Base-by-base conservation (phyloP, 495 filamentous ascomycete species). In the Pseudevernia furfuracea region DNA sequence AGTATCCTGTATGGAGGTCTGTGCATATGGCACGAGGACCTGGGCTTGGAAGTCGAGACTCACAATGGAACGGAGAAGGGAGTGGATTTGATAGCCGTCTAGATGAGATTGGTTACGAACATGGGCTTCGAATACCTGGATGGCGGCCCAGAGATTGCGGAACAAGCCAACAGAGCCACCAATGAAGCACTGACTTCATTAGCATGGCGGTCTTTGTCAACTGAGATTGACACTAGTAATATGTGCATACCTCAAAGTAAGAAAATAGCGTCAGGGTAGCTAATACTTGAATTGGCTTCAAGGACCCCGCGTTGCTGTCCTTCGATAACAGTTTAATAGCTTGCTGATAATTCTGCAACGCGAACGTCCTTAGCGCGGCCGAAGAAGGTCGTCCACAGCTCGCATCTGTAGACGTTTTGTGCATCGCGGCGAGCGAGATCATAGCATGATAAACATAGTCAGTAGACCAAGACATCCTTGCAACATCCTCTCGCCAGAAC, bases 121-220 rank as follows among this genome's bases (percentile, higher is more conserved):
- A 21, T 53, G 49, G 12, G 49, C 49, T 53, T 53, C 49, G 15
- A 53, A 53, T 53, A 53, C 49, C 19, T 53, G 49, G 25, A 53
- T 53, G 28, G 49, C 49, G 28, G 49, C 49, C 49, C 49, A 53
- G 0, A 53, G 49, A 10, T 53, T 53, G 9, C 49, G 49, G 28
- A 53, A 53, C 25, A 53, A 53, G 49, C 49, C 49, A 28, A 53
- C 49, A 21, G 49, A 53, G 25, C 49, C 49, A 4, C 49, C 49
- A 32, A 53, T 53, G 49, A 32, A 53, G 25, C 49, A 53, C 49
- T 53, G 25, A 8, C 1, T 15, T 4, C 5, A 19, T 53, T 53
- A 53, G 49, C 25, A 12, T 30, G 14, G 6, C 32, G 5, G 9
- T 14, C 14, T 5, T 30, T 1, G 4, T 7, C 14, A 0, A 53